Conservation (phyloP, 441 rosid genomes). For the Aleurites moluccanus region DNA sequence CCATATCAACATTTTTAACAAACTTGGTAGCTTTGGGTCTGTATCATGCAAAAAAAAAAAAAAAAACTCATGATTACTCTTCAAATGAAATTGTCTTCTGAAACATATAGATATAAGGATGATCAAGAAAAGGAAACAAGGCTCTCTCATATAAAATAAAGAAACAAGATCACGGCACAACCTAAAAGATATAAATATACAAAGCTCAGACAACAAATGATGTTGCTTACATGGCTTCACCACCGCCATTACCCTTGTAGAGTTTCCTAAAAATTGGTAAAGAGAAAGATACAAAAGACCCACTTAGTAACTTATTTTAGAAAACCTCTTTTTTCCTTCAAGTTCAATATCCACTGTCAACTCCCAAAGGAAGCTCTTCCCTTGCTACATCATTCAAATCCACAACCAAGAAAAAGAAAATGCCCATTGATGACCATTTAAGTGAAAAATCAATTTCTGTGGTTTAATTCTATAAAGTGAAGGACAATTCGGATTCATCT, state of each 20-base stretch:
- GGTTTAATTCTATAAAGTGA: not conserved
- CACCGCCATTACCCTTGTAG: not conserved
- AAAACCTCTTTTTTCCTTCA: not conserved
- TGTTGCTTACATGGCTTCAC: not conserved
- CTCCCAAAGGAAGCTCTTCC: slow-evolving; percentile 1
- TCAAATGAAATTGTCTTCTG: not conserved
- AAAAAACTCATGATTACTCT: too few relatives aligned
- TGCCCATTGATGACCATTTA: slow-evolving; percentile 1
- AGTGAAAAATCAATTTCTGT: not conserved
- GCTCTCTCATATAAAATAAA: not conserved
- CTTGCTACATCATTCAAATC: not conserved
- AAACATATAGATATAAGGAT: not conserved
- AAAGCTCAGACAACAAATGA: not conserved
- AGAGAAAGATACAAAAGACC: not conserved
- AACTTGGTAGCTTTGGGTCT: slow-evolving; percentile 95
- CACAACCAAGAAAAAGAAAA: not conserved
- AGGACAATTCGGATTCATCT: not conserved
- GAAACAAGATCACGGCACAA: not conserved
- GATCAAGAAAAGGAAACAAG: not conserved
- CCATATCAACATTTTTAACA: slow-evolving; percentile 91
- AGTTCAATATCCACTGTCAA: not conserved
- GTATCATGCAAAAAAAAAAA: slow-evolving; percentile 19
- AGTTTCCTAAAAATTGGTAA: not conserved
- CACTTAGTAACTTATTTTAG: not conserved
- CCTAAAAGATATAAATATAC: not conserved